Percentiles rank a stretch among this genome's conserved stretches.
Conservation (phyloP, 2,329 filamentous ascomycete species). For the Aspergillus pseudonomiae region DNA sequence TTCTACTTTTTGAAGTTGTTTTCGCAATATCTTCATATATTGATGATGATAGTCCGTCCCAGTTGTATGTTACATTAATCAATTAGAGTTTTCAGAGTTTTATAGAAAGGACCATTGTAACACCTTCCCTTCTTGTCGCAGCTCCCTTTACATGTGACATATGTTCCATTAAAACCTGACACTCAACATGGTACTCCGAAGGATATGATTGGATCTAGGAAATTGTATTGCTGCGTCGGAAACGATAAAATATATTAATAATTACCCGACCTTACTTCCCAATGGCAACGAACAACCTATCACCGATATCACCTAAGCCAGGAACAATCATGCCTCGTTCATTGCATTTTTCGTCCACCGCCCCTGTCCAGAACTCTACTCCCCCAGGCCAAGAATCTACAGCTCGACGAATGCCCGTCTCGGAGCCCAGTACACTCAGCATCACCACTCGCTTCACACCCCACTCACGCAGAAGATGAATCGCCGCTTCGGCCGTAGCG, state of each 20-base stretch:
- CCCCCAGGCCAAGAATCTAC: constrained; percentile 72
- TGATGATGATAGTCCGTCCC: no score
- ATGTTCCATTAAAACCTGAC: no score
- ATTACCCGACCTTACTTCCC: constrained; percentile 65
- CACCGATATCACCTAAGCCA: constrained; percentile 86
- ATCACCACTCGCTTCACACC: constrained; percentile 81
- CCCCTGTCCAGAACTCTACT: constrained; percentile 73
- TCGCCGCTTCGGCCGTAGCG: constrained; percentile 84
- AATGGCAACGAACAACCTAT: constrained; percentile 84
- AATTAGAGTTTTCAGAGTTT: no score
- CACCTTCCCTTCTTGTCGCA: no score
- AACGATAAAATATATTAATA: not conserved
- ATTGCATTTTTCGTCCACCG: constrained; percentile 72
- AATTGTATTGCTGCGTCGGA: not conserved
- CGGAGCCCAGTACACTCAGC: constrained; percentile 72
- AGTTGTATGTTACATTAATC: no score
- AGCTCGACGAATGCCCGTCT: constrained; percentile 69
- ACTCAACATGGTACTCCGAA: not conserved
- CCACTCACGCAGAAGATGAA: constrained; percentile 88
- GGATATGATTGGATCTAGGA: not conserved
- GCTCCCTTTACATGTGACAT: not conserved
- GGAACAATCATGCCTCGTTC: constrained; percentile 87
- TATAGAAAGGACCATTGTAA: no score
- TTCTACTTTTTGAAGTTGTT: not conserved
- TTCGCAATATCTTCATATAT: no score